Evolutionary conservation across 2,329 filamentous ascomycete species (phyloP), one percentile per base, ranked within the genome.

Genomic region (Cordyceps cicadae): DNA sequence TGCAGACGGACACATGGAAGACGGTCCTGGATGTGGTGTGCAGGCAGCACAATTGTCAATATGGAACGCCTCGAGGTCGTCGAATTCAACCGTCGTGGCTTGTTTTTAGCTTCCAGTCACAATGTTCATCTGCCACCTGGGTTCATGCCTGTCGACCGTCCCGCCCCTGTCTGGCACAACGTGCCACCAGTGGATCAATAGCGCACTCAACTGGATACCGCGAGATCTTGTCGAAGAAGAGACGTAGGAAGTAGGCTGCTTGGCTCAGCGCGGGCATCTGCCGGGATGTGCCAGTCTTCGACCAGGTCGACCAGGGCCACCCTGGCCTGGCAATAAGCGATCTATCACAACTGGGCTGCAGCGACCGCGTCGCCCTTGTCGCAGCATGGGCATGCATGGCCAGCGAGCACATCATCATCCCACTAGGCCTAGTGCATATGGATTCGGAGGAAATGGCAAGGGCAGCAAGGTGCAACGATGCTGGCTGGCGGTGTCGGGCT

Each of bases 341-440:
- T 57, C 54, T 57, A 41, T 57, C 54, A 57, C 45, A 57, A 57
- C 45, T 32, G 46, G 54, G 54, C 54, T 57, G 54, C 32, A 57
- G 32, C 24, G 24, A 29, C 29, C 29, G 29, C 46, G 14, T 41
- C 43, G 32, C 45, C 34, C 45, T 32, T n/a, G 54, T 56, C 48
- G 41, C 54, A 46, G 54, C 26, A 32, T 21, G 15, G 17, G 24
- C 4, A 24, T 24, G 24, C n/a, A 19, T 46, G 17, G 26, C n/a
- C 43, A 48, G 54, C n/a, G 26, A 56, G 41, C 54, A 56, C 41
- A 56, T 48, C 54, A 56, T 56, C 54, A 56, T 56, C 54, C 41
- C 39, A 24, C 54, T 56, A 56, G 43, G 29, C 39, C 11, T 29
- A n/a, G 5, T 5, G 21, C 5, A 46, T 26, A 41, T 19, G 45